Evolutionary conservation across 176 grass and related monocot genomes (phyloP).

Genomic region (Hyparrhenia diplandra): DNA sequence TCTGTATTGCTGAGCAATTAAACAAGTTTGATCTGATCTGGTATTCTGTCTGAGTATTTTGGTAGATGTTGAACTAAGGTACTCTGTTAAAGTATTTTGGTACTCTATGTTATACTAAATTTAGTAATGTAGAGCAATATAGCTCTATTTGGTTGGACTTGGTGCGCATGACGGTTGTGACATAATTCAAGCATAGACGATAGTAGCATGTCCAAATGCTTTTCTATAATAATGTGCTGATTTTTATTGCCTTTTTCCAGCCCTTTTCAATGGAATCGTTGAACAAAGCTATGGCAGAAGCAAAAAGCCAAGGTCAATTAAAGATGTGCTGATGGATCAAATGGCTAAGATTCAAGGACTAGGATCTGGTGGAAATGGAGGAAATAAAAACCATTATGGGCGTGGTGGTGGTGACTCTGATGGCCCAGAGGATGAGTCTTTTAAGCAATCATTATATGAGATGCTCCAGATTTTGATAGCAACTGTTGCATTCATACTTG

Average conservation of each 20-base stretch:
- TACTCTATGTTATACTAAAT: not conserved
- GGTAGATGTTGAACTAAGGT: not conserved
- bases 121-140: not conserved
- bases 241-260: conserved; percentile 31
- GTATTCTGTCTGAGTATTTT: not conserved
- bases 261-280: conserved; percentile 73
- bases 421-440: conserved; percentile 57
- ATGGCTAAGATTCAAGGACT: conserved; percentile 35
- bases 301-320: conserved; percentile 47
- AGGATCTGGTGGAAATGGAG: conserved; percentile 51
- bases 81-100: not conserved
- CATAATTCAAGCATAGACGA: not conserved
- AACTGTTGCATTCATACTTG: conserved; percentile 55
- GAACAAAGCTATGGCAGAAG: conserved; percentile 65
- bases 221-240: conserved; percentile 8
- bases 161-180: not conserved
- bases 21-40: not conserved
- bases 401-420: conserved; percentile 41
- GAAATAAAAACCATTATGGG: conserved; percentile 48
- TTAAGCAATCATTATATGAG: conserved; percentile 69
- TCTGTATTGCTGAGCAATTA: not conserved
- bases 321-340: conserved; percentile 52
- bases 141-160: not conserved
- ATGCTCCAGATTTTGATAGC: conserved; percentile 72
- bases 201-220: not conserved